Percentiles rank a stretch among this genome's conserved stretches.
Conservation (phyloP, 345 rosid genomes). For the Draba incana region DNA sequence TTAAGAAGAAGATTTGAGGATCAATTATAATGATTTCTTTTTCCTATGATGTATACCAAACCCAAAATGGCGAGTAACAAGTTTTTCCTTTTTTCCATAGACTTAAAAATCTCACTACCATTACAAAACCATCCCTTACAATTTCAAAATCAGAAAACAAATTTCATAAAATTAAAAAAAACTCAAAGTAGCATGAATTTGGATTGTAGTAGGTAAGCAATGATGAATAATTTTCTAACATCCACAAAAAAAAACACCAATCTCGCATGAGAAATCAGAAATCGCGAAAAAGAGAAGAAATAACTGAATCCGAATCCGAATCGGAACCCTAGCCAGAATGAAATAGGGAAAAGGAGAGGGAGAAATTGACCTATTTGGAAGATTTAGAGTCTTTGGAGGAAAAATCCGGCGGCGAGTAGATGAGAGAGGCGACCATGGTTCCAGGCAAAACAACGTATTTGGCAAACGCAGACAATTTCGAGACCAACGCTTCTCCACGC, state of each 20-base stretch:
- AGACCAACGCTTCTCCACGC: constrained; percentile 71
- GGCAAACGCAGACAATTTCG: constrained; percentile 61
- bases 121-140: background rate
- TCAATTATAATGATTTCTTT: background rate
- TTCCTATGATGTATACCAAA: no score
- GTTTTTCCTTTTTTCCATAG: background rate
- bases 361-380: constrained; percentile 38
- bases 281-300: background rate
- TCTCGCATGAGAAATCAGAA: background rate
- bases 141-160: background rate
- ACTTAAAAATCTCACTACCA: background rate
- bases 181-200: background rate
- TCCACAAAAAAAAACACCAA: no score
- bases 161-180: background rate
- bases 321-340: background rate
- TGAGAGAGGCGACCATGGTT: constrained; percentile 65
- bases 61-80: background rate
- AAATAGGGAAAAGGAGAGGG: background rate
- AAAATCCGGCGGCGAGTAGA: constrained; percentile 38
- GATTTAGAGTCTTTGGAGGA: constrained; percentile 39
- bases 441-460: constrained; percentile 61
- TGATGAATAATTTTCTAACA: background rate
- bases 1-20: background rate
- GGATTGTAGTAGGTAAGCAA: background rate
- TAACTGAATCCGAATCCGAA: background rate